A percentile compares a stretch with the other conserved stretches of the same genome.
Conservation (phyloP, 1,284 basidiomycete genomes). For the Leccinum griseonigrum region DNA sequence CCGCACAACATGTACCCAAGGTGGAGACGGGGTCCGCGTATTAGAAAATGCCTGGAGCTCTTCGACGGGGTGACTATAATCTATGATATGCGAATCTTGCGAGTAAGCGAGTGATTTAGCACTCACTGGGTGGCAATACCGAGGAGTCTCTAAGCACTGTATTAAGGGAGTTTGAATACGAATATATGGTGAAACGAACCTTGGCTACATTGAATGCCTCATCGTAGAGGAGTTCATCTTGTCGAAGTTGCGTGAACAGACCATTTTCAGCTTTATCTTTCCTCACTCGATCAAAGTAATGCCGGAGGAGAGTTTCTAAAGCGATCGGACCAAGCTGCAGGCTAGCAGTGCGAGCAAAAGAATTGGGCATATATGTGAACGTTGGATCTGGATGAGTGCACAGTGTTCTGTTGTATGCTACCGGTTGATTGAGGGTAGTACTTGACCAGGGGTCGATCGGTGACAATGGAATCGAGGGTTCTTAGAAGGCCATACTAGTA, state of each 20-base stretch:
- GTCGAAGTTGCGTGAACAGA: constrained; percentile 48
- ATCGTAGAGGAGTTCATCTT: constrained; percentile 82
- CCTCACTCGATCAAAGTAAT: constrained; percentile 70
- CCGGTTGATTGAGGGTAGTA: background rate
- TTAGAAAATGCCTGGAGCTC: constrained; percentile 86
- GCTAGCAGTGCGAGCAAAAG: constrained; percentile 59
- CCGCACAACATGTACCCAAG: constrained; percentile 82
- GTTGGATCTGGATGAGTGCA: background rate
- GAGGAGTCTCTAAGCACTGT: constrained; percentile 50
- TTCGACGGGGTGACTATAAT: constrained; percentile 71
- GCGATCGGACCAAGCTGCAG: constrained; percentile 72
- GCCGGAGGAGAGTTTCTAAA: constrained; percentile 77
- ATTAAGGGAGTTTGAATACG: background rate
- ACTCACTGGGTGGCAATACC: constrained; percentile 52
- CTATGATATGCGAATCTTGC: background rate
- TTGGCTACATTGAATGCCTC: constrained; percentile 80
- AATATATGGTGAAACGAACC: constrained; percentile 40
- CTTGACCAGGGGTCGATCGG: background rate
- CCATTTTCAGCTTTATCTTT: constrained; percentile 36
- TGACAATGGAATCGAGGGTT: background rate
- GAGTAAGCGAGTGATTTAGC: background rate
- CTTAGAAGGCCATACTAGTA: background rate
- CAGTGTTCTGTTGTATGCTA: background rate
- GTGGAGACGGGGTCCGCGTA: constrained; percentile 82
- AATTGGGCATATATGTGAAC: constrained; percentile 36